phyloP scores from a whole-genome alignment of 2,329 filamentous ascomycete species.

The Plectosphaerella sp. region DNA sequence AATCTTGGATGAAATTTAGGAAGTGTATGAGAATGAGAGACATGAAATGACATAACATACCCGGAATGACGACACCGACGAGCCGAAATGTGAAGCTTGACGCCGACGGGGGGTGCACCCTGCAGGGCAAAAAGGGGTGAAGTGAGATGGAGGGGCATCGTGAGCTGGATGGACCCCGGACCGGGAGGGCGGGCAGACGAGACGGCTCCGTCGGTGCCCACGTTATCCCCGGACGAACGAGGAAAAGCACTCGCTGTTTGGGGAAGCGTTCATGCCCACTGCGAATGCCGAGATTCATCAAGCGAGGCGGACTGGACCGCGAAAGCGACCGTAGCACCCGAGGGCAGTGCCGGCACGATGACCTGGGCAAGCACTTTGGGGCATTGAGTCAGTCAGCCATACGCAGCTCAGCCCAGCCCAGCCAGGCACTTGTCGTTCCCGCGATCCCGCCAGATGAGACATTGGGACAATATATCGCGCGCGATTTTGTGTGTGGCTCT shows the following conservation, averaged over 20 bases:
- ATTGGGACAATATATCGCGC: not conserved
- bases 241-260: not conserved
- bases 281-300: not conserved
- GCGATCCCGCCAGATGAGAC: slow-evolving; percentile 2
- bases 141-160: not conserved
- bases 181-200: too few relatives aligned
- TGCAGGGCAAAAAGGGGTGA: not conserved
- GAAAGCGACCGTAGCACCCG: not conserved
- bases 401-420: not conserved
- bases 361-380: not conserved
- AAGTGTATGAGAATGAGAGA: slow-evolving; percentile 5
- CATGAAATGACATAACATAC: slow-evolving; percentile 2
- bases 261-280: not conserved
- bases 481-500: not conserved
- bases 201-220: too few relatives aligned
- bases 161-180: too few relatives aligned
- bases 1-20: not conserved
- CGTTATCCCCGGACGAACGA: not conserved
- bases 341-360: not conserved
- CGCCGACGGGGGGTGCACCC: not conserved
- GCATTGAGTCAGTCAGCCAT: not conserved
- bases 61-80: slow-evolving; percentile 7
- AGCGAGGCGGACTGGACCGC: not conserved
- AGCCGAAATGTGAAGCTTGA: not conserved
- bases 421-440: not conserved